These are phyloP conservation scores for Colletotrichum scovillei DNA, from an alignment of 2,329 filamentous ascomycete genomes.

Conservation along the genomic window DNA sequence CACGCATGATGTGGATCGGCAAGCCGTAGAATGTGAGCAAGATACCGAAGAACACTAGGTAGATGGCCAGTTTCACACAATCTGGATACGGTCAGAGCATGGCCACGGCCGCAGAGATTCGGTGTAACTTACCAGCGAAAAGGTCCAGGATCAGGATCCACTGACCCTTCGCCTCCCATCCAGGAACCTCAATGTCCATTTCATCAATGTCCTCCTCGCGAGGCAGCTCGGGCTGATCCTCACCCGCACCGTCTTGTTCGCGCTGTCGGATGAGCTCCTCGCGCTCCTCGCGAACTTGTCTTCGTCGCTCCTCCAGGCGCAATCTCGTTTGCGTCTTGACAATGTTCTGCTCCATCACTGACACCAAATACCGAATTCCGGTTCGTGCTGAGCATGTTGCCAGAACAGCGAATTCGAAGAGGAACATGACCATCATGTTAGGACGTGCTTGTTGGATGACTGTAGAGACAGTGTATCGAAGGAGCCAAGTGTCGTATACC, in stretches of 20 bases:
- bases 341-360: conserved; percentile 81
- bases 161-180: conserved; percentile 96
- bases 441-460: conserved; percentile 90
- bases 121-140: conserved; percentile 71
- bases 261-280: conserved; percentile 63
- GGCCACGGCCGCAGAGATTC: neutral
- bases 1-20: conserved; percentile 95
- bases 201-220: conserved; percentile 85
- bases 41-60: conserved; percentile 92
- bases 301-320: conserved; percentile 75
- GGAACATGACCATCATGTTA: conserved; percentile 99
- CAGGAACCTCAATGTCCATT: conserved; percentile 93
- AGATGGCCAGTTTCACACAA: conserved; percentile 90
- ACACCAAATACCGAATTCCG: conserved; percentile 80
- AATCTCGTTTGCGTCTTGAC: conserved; percentile 78
- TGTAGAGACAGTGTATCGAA: conserved; percentile 83
- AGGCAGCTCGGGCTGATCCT: conserved; percentile 62
- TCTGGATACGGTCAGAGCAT: conserved; percentile 62
- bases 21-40: conserved; percentile 94
- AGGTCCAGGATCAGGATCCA: conserved; percentile 92
- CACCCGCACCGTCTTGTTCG: conserved; percentile 57
- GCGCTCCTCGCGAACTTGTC: conserved; percentile 72
- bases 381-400: conserved; percentile 85
- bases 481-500: conserved; percentile 81
- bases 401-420: conserved; percentile 95